These are phyloP conservation scores for Aspergillus versicolor DNA, from an alignment of 2,329 filamentous ascomycete species.

Conservation along the genomic window DNA sequence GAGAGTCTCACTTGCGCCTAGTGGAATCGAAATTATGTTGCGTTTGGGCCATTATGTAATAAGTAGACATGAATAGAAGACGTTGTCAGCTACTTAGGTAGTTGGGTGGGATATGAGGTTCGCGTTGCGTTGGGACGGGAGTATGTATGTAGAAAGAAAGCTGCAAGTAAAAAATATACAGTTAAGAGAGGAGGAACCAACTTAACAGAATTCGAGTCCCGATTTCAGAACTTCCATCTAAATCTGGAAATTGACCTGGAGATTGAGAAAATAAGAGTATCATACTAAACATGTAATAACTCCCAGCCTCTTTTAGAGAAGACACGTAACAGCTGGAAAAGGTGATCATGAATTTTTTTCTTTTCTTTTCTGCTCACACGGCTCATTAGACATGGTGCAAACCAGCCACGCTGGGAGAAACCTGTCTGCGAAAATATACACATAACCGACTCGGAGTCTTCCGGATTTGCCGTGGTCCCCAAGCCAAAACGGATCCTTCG, in stretches of 20 bases:
- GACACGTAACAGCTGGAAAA: constrained; percentile 30
- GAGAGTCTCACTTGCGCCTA: too few relatives aligned
- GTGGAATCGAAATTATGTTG: too few relatives aligned
- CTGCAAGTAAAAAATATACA: too few relatives aligned
- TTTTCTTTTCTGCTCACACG: constrained; percentile 34
- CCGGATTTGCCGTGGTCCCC: constrained; percentile 35
- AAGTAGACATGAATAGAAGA: too few relatives aligned
- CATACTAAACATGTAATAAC: constrained; percentile 35
- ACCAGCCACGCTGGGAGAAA: constrained; percentile 32
- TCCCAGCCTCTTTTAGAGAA: constrained; percentile 24
- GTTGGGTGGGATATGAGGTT: too few relatives aligned
- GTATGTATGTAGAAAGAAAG: too few relatives aligned
- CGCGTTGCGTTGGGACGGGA: too few relatives aligned
- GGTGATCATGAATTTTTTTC: constrained; percentile 37
- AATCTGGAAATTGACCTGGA: constrained; percentile 30
- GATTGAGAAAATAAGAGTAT: constrained; percentile 19
- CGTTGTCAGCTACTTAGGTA: too few relatives aligned
- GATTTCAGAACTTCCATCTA: constrained; percentile 32
- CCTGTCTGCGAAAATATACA: constrained; percentile 28
- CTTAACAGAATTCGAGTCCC: constrained; percentile 10
- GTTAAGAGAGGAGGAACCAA: neutral
- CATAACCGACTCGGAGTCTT: constrained; percentile 27
- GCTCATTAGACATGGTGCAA: constrained; percentile 27
- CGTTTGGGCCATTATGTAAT: too few relatives aligned
- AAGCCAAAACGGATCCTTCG: constrained; percentile 36